A percentile compares a stretch with the other conserved stretches of the same genome.
Evolutionary conservation across 805 yeast genomes (phyloP).

Genomic region (Yamadazyma phyllophila): DNA sequence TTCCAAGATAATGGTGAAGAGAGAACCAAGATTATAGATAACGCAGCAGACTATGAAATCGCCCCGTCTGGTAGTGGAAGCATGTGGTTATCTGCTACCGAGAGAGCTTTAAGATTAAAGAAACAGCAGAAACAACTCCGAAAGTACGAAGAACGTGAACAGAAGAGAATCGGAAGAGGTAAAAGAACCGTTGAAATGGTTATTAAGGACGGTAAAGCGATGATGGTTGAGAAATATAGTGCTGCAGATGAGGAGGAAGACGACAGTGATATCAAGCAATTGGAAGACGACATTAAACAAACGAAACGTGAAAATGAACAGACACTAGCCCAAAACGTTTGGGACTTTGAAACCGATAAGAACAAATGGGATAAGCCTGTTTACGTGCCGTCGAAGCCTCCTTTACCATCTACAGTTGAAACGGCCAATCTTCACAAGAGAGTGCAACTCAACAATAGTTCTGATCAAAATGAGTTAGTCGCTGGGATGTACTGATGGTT

Average conservation of each 20-base stretch:
- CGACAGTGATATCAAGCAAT: constrained; percentile 35
- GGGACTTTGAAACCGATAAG: constrained; percentile 62
- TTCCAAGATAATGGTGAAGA: constrained; percentile 87
- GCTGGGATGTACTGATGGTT: constrained; percentile 13
- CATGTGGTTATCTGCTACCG: constrained; percentile 84
- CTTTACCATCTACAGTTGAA: not conserved
- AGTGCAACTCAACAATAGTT: constrained; percentile 25
- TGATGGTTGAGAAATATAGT: constrained; percentile 48
- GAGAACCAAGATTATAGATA: constrained; percentile 88
- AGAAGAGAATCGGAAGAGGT: constrained; percentile 68
- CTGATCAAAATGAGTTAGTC: constrained; percentile 25
- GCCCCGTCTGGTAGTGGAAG: constrained; percentile 48
- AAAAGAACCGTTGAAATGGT: constrained; percentile 73
- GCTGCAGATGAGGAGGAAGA: constrained; percentile 22
- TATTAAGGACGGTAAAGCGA: constrained; percentile 77
- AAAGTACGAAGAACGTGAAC: constrained; percentile 57
- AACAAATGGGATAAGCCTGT: constrained; percentile 55
- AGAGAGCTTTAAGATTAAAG: constrained; percentile 82
- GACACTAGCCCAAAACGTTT: constrained; percentile 36
- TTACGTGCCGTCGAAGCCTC: constrained; percentile 24
- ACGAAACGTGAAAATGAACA: constrained; percentile 27
- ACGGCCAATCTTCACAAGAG: constrained; percentile 15
- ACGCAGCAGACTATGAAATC: constrained; percentile 83
- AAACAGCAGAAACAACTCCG: constrained; percentile 77
- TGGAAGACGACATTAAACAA: constrained; percentile 31